Evolutionary conservation across 2,329 filamentous ascomycete genomes (phyloP).

Genomic region (Aureobasidium sp.): DNA sequence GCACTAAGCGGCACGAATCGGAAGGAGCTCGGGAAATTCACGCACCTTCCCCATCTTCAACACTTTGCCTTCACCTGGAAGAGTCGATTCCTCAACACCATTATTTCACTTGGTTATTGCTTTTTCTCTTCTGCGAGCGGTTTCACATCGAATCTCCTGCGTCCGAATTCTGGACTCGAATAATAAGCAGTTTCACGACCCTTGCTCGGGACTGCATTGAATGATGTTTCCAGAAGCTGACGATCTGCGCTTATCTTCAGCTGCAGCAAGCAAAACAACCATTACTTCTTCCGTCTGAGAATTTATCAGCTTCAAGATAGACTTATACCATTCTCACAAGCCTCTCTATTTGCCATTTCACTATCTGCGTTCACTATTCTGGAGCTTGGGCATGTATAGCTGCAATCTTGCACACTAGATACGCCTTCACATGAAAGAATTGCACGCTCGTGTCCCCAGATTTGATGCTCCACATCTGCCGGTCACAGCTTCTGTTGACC

Average conservation of each 20-base stretch:
- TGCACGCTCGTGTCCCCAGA: neutral
- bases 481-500: neutral
- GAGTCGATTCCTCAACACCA: slow-evolving; percentile 13
- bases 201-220: neutral
- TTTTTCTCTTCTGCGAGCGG: neutral
- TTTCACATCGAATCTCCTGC: neutral
- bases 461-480: slow-evolving; percentile 1
- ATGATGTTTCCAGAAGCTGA: neutral
- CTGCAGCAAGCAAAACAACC: neutral
- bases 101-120: neutral
- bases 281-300: neutral
- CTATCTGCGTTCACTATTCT: neutral
- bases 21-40: slow-evolving; percentile 13
- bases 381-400: neutral
- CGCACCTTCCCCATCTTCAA: slow-evolving; percentile 10
- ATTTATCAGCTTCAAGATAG: neutral
- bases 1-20: slow-evolving; percentile 14
- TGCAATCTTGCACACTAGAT: neutral
- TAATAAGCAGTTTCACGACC: neutral
- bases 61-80: slow-evolving; percentile 12
- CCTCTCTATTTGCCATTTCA: neutral
- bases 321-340: neutral
- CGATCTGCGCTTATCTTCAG: slow-evolving; percentile 10
- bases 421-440: neutral
- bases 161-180: neutral